Percentiles rank a stretch among this genome's conserved stretches.
Evolutionary conservation across 2,329 filamentous ascomycete genomes (phyloP).

Genomic region (Cyanodermella asteris): DNA sequence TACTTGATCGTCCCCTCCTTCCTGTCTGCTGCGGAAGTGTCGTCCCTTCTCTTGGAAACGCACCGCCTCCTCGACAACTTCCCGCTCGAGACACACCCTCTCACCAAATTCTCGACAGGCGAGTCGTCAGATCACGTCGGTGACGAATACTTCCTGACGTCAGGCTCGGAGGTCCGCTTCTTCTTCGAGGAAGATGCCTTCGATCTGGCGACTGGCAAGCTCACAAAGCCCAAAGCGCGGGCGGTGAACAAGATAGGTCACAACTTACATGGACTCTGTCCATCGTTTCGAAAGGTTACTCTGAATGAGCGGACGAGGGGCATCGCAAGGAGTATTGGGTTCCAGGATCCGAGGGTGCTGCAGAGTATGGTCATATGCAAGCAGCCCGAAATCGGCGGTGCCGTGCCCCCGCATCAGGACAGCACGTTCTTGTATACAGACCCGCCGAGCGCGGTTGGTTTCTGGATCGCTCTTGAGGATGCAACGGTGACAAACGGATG

Average conservation of each 20-base stretch:
- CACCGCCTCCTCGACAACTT: conserved; percentile 52
- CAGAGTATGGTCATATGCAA: conserved; percentile 99
- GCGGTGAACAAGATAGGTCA: conserved; percentile 86
- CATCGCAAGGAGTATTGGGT: conserved; percentile 51
- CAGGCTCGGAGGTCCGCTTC: conserved; percentile 81
- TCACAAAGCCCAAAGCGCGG: conserved; percentile 56
- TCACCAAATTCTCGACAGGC: conserved; percentile 86
- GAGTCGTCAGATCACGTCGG: conserved; percentile 51
- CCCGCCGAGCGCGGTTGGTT: conserved; percentile 73
- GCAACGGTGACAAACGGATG: conserved; percentile 73
- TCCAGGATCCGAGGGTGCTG: conserved; percentile 51
- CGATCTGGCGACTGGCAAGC: conserved; percentile 31
- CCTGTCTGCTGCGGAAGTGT: conserved; percentile 42
- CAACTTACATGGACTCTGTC: conserved; percentile 46
- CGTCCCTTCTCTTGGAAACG: conserved; percentile 51
- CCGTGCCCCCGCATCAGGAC: conserved; percentile 81
- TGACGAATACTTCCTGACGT: conserved; percentile 80
- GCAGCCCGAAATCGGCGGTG: conserved; percentile 84
- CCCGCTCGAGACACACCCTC: conserved; percentile 61
- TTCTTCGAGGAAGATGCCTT: conserved; percentile 97
- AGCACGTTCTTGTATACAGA: conserved; percentile 81
- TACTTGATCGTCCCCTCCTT: conserved; percentile 74
- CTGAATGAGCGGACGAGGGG: conserved; percentile 33
- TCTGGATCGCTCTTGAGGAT: conserved; percentile 95
- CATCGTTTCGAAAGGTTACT: conserved; percentile 38